phyloP scores from a whole-genome alignment of 140 eudicot species.

The Artemisia princeps region DNA sequence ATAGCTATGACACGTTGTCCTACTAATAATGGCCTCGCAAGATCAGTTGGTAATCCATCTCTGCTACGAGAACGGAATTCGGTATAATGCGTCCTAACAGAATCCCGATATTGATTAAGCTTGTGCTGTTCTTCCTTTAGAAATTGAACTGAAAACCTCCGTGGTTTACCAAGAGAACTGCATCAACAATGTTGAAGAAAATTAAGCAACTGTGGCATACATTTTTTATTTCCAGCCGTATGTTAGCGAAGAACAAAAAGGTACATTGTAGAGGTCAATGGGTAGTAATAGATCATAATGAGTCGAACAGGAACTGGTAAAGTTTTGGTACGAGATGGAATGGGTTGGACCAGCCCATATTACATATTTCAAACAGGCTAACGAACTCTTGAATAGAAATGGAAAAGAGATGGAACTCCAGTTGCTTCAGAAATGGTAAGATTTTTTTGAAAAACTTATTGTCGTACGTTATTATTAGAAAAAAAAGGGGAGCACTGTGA shows the following conservation, averaged over 20 bases:
- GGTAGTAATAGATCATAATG: conserved; percentile 5
- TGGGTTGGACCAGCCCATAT: neutral
- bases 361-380: no score
- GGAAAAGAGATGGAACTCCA: no score
- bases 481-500: no score
- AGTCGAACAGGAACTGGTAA: neutral
- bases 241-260: conserved; percentile 4
- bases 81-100: conserved; percentile 75
- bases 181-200: conserved; percentile 24
- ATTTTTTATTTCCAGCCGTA: neutral
- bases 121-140: conserved; percentile 81
- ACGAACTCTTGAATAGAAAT: no score
- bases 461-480: no score
- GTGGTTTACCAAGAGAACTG: conserved; percentile 96
- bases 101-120: conserved; percentile 70
- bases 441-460: no score
- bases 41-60: conserved; percentile 86
- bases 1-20: conserved; percentile 84
- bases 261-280: neutral
- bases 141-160: conserved; percentile 75
- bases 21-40: conserved; percentile 74
- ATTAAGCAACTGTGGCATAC: neutral
- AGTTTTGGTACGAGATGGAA: neutral
- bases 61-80: conserved; percentile 75
- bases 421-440: no score